Base-by-base conservation (phyloP, 306 rosid species). In the Trichosanthes cucumerina region DNA sequence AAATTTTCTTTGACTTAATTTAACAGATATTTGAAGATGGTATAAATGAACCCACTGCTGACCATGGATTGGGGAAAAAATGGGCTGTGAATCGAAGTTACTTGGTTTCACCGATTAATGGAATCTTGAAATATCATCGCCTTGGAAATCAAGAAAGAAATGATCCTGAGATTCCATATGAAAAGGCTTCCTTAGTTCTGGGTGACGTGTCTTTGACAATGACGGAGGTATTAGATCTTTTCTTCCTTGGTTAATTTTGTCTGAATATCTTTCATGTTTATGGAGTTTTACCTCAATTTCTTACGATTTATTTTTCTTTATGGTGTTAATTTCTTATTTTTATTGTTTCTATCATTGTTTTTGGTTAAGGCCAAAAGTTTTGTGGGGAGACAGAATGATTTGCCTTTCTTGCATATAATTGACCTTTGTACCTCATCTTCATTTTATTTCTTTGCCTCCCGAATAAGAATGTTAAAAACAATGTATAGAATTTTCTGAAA, bases 1-100 rank as follows among this genome's bases (percentile, higher is more conserved):
- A 83, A 34, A 66, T 24, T 81, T 80, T 57, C 33, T 74, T 75
- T 62, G 75, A 53, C 62, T 81, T 68, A 56, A 79, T 83, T 66
- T 64, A 71, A 87, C 81, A 95, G 99, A 86, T 95, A 75, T 95
- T 95, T 91, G 99, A 95, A 87, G 97, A 88, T 72, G 97, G 99
- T 80, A 95, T 95, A 81, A 90, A 86, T 14, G 91, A 88, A 87
- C 90, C 93, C 64, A 74, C 85, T 69, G 87, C 79, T 82, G 87
- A 85, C 59, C 68, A 75, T 75, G 85, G 82, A 80, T 53, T 74
- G 65, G 83, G 81, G 80, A 82, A 95, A 36, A 89, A 88, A 83
- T 95, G 97, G 98, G 97, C 96, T 83, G 60, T 78, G 82, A 86
- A 89, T 82, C 92, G 93, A 65, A 81, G 88, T 3, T 95, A 91